These are phyloP conservation scores for Cladorrhinum sp. DNA, from an alignment of 2,329 filamentous ascomycete species.

Conservation along the genomic window DNA sequence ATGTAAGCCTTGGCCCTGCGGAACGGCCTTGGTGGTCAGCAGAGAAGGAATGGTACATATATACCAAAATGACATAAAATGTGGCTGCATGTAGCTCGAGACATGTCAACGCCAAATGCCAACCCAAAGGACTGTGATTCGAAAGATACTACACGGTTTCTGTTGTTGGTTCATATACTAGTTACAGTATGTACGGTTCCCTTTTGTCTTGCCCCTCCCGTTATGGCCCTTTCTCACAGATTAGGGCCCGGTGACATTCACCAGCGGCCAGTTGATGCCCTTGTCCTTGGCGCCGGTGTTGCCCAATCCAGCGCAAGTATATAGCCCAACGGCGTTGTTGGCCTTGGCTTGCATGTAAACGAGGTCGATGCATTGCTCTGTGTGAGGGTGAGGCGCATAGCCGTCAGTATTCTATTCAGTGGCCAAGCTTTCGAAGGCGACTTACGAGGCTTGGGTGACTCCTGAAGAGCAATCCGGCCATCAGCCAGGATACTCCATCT, in stretches of 20 bases:
- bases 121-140: no score
- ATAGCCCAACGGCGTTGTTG: slow-evolving; percentile 41
- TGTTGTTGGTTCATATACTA: no score
- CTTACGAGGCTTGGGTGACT: slow-evolving; percentile 36
- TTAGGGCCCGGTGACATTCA: slow-evolving; percentile 27
- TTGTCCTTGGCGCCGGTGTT: slow-evolving; percentile 39
- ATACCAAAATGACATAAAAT: no score
- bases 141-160: no score
- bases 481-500: slow-evolving; percentile 38
- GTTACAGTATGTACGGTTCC: no score
- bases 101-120: no score
- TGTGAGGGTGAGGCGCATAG: neutral
- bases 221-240: no score
- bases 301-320: slow-evolving; percentile 38
- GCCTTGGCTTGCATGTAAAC: slow-evolving; percentile 40
- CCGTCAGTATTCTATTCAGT: slow-evolving; percentile 1
- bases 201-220: no score
- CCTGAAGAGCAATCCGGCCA: slow-evolving; percentile 37
- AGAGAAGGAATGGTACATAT: no score
- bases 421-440: neutral
- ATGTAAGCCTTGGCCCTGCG: no score
- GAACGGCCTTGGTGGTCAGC: no score
- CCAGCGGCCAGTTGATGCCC: slow-evolving; percentile 41
- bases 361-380: slow-evolving; percentile 41
- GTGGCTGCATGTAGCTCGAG: no score